Evolutionary conservation across 164 flowering plant genomes (phyloP).

Genomic region (Aristolochia contorta): DNA sequence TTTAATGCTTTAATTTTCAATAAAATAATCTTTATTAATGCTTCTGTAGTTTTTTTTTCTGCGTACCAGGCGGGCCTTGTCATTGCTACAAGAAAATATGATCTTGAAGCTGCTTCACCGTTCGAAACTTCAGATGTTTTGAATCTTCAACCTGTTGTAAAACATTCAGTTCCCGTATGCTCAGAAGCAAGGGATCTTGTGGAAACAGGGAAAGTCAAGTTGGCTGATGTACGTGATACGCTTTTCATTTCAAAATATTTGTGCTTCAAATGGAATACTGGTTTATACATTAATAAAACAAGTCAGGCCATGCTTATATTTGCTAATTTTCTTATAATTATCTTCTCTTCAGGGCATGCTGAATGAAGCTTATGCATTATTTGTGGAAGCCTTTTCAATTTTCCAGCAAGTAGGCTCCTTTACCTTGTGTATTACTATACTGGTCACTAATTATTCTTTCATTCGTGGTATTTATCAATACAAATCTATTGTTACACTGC

Average conservation of each 20-base stretch:
- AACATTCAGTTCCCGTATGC: conserved; percentile 89
- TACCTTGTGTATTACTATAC: not conserved
- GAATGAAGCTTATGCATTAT: conserved; percentile 75
- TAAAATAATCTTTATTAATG: too few species aligned
- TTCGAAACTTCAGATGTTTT: conserved; percentile 75
- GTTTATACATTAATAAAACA: not conserved
- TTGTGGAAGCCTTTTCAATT: conserved; percentile 90
- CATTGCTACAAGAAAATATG: conserved; percentile 76
- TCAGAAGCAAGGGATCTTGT: conserved; percentile 91
- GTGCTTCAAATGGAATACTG: not conserved
- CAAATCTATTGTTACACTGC: conserved; percentile 6
- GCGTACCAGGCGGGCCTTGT: conserved; percentile 63
- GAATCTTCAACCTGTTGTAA: conserved; percentile 82
- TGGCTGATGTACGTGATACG: conserved; percentile 68
- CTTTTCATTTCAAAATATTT: not conserved
- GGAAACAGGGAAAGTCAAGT: conserved; percentile 78
- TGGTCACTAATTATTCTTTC: not conserved
- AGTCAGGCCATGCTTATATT: not conserved
- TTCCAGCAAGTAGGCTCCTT: conserved; percentile 72
- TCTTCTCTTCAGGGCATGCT: conserved; percentile 67
- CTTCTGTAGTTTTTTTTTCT: not conserved
- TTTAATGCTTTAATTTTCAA: too few species aligned
- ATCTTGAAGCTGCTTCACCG: conserved; percentile 52
- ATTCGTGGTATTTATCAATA: not conserved
- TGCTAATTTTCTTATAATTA: conserved; percentile 13